Percentiles rank a stretch among this genome's conserved stretches.
phyloP scores from a whole-genome alignment of 805 yeast species.

The Yamadazyma endophytica region DNA sequence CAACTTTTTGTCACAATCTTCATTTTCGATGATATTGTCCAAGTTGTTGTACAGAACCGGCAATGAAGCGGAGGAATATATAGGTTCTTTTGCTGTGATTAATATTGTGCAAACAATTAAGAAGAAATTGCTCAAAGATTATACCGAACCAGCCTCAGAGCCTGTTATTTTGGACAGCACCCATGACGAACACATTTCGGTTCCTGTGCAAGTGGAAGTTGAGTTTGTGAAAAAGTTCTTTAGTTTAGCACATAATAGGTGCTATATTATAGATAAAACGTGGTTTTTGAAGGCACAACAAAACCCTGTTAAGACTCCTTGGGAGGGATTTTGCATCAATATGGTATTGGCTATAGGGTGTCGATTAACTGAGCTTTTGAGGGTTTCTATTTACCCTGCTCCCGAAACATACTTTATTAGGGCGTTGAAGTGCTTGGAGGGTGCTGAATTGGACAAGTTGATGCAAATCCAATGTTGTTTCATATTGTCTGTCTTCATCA shows the following conservation, averaged over 20 bases:
- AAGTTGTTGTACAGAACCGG: slow-evolving; percentile 6
- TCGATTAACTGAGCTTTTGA: slow-evolving; percentile 8
- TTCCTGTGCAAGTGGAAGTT: slow-evolving; percentile 3
- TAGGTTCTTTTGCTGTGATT: slow-evolving; percentile 12
- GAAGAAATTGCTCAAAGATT: slow-evolving; percentile 1
- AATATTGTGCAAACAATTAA: slow-evolving; percentile 11
- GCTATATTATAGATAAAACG: slow-evolving; percentile 8
- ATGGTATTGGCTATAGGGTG: slow-evolving; percentile 13
- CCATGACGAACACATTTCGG: background rate
- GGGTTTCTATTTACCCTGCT: slow-evolving; percentile 8
- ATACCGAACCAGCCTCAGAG: background rate
- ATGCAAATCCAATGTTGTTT: slow-evolving; percentile 10
- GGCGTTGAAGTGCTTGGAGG: slow-evolving; percentile 7
- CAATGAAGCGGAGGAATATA: slow-evolving; percentile 9
- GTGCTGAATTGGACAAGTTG: slow-evolving; percentile 6
- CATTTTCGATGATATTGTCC: slow-evolving; percentile 7
- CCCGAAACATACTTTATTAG: slow-evolving; percentile 9
- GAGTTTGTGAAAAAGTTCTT: slow-evolving; percentile 9
- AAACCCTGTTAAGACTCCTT: slow-evolving; percentile 1
- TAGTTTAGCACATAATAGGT: slow-evolving; percentile 12
- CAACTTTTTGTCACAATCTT: slow-evolving; percentile 4
- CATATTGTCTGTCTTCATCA: slow-evolving; percentile 9
- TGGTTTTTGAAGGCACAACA: slow-evolving; percentile 6
- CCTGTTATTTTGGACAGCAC: slow-evolving; percentile 5
- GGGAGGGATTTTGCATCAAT: slow-evolving; percentile 10